Conservation (phyloP, 495 filamentous ascomycete genomes). For the Geoglossum glabrum region DNA sequence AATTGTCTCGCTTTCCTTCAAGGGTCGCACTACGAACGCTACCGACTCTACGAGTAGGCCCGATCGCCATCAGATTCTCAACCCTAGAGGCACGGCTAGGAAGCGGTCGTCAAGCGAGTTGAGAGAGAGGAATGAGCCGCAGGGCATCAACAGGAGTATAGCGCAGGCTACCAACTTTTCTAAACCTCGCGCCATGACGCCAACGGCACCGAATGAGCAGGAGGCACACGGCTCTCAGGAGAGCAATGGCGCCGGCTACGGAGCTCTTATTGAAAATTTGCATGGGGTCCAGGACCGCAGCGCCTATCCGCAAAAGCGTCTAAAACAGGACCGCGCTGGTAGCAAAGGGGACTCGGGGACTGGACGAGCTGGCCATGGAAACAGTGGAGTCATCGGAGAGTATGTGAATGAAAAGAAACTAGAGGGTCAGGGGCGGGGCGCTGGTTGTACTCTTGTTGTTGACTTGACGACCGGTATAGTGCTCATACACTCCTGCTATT, state of each 20-base stretch:
- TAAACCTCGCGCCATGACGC: background rate
- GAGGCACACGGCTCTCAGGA: background rate
- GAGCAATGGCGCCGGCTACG: conserved; percentile 16
- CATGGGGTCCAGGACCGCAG: conserved; percentile 49
- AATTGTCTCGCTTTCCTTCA: too few relatives aligned
- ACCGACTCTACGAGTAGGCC: background rate
- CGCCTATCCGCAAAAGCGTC: conserved; percentile 40
- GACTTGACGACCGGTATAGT: conserved; percentile 40
- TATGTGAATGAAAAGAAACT: conserved; percentile 36
- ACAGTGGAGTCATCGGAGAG: conserved; percentile 36
- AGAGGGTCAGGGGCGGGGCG: conserved; percentile 24
- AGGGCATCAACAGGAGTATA: background rate
- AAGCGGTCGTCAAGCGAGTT: background rate
- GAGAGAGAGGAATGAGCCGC: background rate
- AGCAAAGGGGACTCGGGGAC: conserved; percentile 9
- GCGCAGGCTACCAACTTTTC: background rate
- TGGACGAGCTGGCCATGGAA: conserved; percentile 23
- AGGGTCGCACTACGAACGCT: background rate
- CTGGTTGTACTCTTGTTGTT: conserved; percentile 25
- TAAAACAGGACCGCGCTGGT: conserved; percentile 28
- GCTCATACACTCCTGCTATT: conserved; percentile 1
- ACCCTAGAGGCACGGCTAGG: background rate
- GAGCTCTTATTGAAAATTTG: conserved; percentile 40
- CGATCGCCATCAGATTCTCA: background rate
- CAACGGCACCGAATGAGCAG: background rate